Conservation (phyloP, 1,284 basidiomycete genomes). For the Singerocomus inundabilis region DNA sequence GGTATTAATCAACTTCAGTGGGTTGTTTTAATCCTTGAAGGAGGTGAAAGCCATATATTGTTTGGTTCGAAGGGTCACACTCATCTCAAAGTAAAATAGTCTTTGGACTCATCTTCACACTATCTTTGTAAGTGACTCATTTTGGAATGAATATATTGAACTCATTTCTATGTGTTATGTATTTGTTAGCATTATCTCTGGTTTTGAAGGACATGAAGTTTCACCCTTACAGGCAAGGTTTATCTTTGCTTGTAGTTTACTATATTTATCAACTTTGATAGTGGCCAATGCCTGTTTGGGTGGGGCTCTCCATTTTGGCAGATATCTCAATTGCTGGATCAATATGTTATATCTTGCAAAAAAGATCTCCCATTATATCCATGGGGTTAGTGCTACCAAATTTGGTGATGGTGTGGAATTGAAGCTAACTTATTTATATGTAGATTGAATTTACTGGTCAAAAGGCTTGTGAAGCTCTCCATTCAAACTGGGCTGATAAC, state of each 20-base stretch:
- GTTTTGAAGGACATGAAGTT: neutral
- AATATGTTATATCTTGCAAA: slow-evolving; percentile 15
- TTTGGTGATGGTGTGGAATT: neutral
- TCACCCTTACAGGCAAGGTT: slow-evolving; percentile 3
- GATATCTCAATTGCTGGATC: slow-evolving; percentile 25
- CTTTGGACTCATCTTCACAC: slow-evolving; percentile 41
- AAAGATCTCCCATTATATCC: slow-evolving; percentile 3
- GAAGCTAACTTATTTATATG: neutral
- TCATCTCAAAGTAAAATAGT: slow-evolving; percentile 7
- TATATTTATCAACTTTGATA: neutral
- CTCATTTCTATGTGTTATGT: neutral
- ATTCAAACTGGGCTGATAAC: slow-evolving; percentile 31
- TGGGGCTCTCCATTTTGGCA: slow-evolving; percentile 22
- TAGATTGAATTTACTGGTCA: slow-evolving; percentile 19
- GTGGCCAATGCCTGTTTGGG: slow-evolving; percentile 22
- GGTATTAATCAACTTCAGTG: slow-evolving; percentile 10
- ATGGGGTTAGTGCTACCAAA: slow-evolving; percentile 8
- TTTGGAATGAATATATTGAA: neutral
- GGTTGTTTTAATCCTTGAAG: slow-evolving; percentile 22
- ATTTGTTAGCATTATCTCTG: slow-evolving; percentile 4
- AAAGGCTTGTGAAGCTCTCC: slow-evolving; percentile 17
- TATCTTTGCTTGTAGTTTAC: neutral
- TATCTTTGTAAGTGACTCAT: slow-evolving; percentile 16
- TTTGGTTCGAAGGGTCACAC: neutral
- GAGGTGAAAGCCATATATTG: slow-evolving; percentile 10